Evolutionary conservation across 352 stramenopile species (phyloP).

Genomic region (Phytophthora hibernalis): DNA sequence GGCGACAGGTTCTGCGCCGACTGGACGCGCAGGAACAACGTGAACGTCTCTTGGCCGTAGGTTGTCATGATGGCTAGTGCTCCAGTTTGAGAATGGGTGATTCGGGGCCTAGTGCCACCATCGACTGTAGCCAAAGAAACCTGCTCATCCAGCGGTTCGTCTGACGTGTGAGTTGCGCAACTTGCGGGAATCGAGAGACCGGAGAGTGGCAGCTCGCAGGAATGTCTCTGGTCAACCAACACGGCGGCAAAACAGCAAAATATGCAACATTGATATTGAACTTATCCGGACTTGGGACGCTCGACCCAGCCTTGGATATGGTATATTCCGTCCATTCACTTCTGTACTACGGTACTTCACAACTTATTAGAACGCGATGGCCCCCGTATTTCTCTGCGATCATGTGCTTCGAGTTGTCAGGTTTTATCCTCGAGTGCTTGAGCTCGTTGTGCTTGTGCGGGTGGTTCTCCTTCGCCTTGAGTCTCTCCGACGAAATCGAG

Average conservation of each 20-base stretch:
- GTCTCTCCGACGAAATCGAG: conserved; percentile 20
- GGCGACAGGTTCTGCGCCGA: conserved; percentile 23
- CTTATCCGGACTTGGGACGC: conserved; percentile 5
- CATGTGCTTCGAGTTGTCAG: conserved; percentile 9
- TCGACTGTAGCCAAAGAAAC: conserved; percentile 30
- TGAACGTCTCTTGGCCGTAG: conserved; percentile 19
- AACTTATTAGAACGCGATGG: conserved; percentile 17
- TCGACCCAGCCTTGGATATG: conserved; percentile 9
- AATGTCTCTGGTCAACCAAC: not conserved
- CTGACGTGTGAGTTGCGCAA: too few species aligned
- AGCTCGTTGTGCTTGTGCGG: conserved; percentile 12
- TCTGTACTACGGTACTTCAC: conserved; percentile 19
- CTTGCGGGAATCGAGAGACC: conserved; percentile 2
- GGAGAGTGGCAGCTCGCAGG: conserved; percentile 5
- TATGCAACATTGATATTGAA: conserved; percentile 33
- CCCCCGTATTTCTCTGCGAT: conserved; percentile 12
- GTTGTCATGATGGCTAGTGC: conserved; percentile 7
- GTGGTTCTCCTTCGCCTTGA: conserved; percentile 20
- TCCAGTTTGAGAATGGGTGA: conserved; percentile 18
- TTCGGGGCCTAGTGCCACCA: too few species aligned
- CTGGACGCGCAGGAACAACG: conserved; percentile 13
- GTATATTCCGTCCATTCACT: conserved; percentile 17
- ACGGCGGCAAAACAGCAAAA: conserved; percentile 15
- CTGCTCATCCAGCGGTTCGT: not conserved
- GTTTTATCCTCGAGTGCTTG: conserved; percentile 18